These are phyloP conservation scores for Sarocladiaceae sp. DNA, from an alignment of 2,329 filamentous ascomycete species.

Conservation along the genomic window DNA sequence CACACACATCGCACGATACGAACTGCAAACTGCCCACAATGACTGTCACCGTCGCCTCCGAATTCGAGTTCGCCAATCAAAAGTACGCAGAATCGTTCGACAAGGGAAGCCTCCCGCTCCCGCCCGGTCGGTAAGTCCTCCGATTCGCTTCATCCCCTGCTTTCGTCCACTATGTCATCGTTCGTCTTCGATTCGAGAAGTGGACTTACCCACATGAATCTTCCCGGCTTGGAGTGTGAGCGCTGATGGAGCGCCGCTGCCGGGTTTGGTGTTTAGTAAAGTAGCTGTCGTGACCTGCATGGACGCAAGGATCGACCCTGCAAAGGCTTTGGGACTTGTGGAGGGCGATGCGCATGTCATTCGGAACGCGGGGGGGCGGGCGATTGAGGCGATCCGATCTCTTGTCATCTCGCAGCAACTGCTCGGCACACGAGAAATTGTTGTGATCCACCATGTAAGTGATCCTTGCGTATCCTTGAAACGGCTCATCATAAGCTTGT, in stretches of 20 bases:
- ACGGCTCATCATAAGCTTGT: no score
- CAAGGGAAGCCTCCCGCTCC: slow-evolving; percentile 62
- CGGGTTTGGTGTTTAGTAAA: background rate
- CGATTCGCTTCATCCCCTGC: background rate
- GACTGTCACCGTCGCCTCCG: slow-evolving; percentile 15
- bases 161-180: background rate
- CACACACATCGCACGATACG: background rate
- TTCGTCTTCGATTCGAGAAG: background rate
- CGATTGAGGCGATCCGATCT: slow-evolving; percentile 65
- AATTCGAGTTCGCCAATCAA: slow-evolving; percentile 31
- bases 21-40: background rate
- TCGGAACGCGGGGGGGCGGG: slow-evolving; percentile 67
- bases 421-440: slow-evolving; percentile 69
- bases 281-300: slow-evolving; percentile 65
- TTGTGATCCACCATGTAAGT: slow-evolving; percentile 63
- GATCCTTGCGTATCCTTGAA: background rate
- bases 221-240: slow-evolving; percentile 2
- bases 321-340: slow-evolving; percentile 63
- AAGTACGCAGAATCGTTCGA: slow-evolving; percentile 62
- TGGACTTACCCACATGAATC: slow-evolving; percentile 5
- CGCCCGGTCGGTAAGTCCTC: slow-evolving; percentile 48
- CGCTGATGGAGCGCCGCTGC: slow-evolving; percentile 5
- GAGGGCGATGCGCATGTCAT: slow-evolving; percentile 77
- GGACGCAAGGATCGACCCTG: slow-evolving; percentile 71
- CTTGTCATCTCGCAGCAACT: slow-evolving; percentile 77